Base-by-base conservation (phyloP, 352 stramenopile species). In the Globisporangium nodosum region DNA sequence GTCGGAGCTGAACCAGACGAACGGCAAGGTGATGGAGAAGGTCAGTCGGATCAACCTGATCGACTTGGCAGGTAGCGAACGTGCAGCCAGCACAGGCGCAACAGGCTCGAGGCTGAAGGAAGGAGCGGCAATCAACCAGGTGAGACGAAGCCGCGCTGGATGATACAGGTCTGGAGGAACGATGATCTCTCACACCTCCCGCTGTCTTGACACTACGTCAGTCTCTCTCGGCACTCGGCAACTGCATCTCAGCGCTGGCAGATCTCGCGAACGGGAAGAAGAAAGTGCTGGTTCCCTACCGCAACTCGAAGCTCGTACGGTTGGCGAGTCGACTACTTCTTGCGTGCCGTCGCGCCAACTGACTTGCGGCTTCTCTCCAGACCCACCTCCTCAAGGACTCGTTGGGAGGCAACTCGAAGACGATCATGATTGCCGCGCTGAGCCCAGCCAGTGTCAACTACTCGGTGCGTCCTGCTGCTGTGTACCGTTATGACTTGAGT, bases 41-140 rank as follows among this genome's bases (percentile, higher is more conserved):
- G 81, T 92, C 7, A 91, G 80, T 42, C 76, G 84, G 9, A 92
- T 96, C 68, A 96, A 96, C 56, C 62, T 96, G 13, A 92, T 98
- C 24, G 92, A 98, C 68, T 71, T 98, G n/a, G 92, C 92, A 9
- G 91, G 91, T 20, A 96, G 85, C 43, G 91, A 97, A 66, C 63
- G 90, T 45, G 89, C 87, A 18, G 71, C 81, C 6, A 97, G 94
- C 52, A 98, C 92, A 3, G 87, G 88, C 12, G 93, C 92, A 3
- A 94, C 86, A 2, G 92, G 91, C 0, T 74, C 74, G 33, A 71
- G 87, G 18, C 63, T 98, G 24, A 98, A 97, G 69, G 93, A 98
- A 77, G 93, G 93, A 3, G 90, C 90, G 24, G 90, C 85, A n/a
- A 98, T 98, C 60, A 98, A 98, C 61, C 80, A 97, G 76, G 85